Evolutionary conservation across 2,329 filamentous ascomycete genomes (phyloP).

Genomic region (Paradendryphiella salina): DNA sequence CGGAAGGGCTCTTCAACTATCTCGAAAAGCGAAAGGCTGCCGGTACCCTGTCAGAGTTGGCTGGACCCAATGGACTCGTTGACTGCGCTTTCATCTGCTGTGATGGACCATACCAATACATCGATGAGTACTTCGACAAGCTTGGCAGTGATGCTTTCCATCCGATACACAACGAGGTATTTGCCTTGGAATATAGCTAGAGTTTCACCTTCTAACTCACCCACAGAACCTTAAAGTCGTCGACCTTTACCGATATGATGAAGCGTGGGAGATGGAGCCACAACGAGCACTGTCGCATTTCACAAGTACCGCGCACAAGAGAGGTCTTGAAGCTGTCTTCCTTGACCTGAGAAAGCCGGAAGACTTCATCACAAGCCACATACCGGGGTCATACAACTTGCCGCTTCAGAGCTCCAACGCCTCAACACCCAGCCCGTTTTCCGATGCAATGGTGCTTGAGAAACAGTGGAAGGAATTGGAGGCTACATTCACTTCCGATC

Average conservation of each 20-base stretch:
- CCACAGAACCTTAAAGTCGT: slow-evolving; percentile 23
- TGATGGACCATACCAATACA: slow-evolving; percentile 66
- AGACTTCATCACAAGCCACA: slow-evolving; percentile 20
- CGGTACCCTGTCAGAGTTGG: slow-evolving; percentile 17
- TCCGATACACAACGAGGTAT: slow-evolving; percentile 24
- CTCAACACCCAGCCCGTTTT: slow-evolving; percentile 19
- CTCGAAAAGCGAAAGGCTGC: slow-evolving; percentile 16
- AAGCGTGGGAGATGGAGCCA: slow-evolving; percentile 26
- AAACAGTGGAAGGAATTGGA: slow-evolving; percentile 28
- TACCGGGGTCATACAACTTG: slow-evolving; percentile 28
- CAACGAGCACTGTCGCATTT: slow-evolving; percentile 16
- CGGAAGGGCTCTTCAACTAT: slow-evolving; percentile 22
- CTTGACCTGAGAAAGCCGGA: slow-evolving; percentile 25
- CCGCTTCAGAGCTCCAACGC: slow-evolving; percentile 22
- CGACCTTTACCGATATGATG: slow-evolving; percentile 29
- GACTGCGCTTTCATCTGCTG: slow-evolving; percentile 59
- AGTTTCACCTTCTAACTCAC: background rate
- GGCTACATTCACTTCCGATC: slow-evolving; percentile 20
- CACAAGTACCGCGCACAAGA: background rate
- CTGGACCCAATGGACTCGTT: slow-evolving; percentile 13
- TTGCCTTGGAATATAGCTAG: background rate
- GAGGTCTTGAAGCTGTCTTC: slow-evolving; percentile 4
- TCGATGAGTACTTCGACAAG: slow-evolving; percentile 63
- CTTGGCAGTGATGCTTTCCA: slow-evolving; percentile 46
- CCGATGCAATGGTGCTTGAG: slow-evolving; percentile 20